Percentiles rank a stretch among this genome's conserved stretches.
Evolutionary conservation across 148 eudicot species (phyloP).

Genomic region (Silene conica): DNA sequence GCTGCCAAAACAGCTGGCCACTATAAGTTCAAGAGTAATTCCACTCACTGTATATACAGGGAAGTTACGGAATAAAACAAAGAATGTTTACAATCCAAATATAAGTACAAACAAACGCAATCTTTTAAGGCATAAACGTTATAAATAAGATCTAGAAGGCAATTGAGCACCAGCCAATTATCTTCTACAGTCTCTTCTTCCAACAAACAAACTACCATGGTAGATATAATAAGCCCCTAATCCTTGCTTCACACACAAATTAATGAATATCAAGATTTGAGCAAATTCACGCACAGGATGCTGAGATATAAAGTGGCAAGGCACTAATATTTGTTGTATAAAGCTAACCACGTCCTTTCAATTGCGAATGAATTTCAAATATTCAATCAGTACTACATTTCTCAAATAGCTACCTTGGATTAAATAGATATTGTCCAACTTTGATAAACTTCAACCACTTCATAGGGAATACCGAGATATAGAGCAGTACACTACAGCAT

Average conservation of each 20-base stretch:
- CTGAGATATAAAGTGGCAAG: background rate
- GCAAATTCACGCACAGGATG: background rate
- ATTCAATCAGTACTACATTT: background rate
- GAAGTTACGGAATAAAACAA: background rate
- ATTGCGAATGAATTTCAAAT: background rate
- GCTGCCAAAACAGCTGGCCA: background rate
- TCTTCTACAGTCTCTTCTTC: background rate
- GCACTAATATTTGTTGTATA: background rate
- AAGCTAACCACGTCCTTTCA: background rate
- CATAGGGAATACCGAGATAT: too few relatives aligned
- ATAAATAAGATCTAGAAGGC: background rate
- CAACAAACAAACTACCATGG: background rate
- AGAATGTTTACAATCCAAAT: background rate
- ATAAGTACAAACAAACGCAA: too few relatives aligned
- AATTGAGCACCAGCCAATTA: background rate
- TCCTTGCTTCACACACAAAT: background rate
- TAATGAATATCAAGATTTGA: background rate
- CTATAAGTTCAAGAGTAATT: background rate
- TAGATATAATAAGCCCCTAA: background rate
- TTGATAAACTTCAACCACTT: background rate
- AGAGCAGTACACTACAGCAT: background rate
- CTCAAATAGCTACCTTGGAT: background rate
- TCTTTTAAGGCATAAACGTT: background rate
- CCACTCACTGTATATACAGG: background rate
- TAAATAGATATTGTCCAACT: background rate